A percentile compares a stretch with the other conserved stretches of the same genome.
Evolutionary conservation across 225 moss, liverwort and hornwort genomes (phyloP).

Genomic region (Bryoerythrophyllum caledonicum): DNA sequence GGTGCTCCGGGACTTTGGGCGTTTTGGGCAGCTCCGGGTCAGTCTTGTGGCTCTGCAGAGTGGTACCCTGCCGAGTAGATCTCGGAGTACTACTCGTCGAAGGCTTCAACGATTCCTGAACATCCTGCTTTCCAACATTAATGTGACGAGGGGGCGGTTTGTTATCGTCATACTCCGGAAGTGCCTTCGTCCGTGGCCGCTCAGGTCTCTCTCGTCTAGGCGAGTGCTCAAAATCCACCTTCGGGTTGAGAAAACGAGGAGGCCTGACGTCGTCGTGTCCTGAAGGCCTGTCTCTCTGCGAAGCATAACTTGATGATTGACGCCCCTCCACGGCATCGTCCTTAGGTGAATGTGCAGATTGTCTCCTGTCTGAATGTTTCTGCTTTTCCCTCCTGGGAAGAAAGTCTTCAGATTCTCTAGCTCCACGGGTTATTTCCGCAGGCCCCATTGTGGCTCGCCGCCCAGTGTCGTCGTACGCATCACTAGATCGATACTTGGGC

Average conservation of each 20-base stretch:
- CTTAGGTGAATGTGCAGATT: no score
- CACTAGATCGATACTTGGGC: slow-evolving; percentile 18
- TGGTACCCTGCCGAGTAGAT: background rate
- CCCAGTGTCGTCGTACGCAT: slow-evolving; percentile 20
- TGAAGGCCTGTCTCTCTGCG: slow-evolving; percentile 5
- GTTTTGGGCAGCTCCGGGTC: slow-evolving; percentile 22
- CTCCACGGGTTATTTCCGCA: slow-evolving; percentile 25
- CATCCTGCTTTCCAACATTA: slow-evolving; percentile 25
- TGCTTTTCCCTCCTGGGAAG: slow-evolving; percentile 16
- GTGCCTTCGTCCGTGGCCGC: slow-evolving; percentile 23
- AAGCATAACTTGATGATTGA: background rate
- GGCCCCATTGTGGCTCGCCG: slow-evolving; percentile 38
- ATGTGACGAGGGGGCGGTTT: slow-evolving; percentile 35
- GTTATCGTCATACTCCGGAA: slow-evolving; percentile 14
- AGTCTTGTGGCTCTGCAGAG: slow-evolving; percentile 31
- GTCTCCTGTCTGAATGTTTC: slow-evolving; percentile 30
- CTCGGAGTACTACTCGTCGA: background rate
- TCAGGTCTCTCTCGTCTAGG: slow-evolving; percentile 22
- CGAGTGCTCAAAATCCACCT: slow-evolving; percentile 17
- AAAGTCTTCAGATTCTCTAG: slow-evolving; percentile 24
- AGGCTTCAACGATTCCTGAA: background rate
- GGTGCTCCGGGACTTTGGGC: slow-evolving; percentile 18
- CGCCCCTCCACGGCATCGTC: slow-evolving; percentile 15
- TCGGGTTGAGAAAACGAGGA: slow-evolving; percentile 15
- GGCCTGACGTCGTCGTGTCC: slow-evolving; percentile 28